Evolutionary conservation across 2,329 filamentous ascomycete genomes (phyloP).

Genomic region (Penicillium sp.): DNA sequence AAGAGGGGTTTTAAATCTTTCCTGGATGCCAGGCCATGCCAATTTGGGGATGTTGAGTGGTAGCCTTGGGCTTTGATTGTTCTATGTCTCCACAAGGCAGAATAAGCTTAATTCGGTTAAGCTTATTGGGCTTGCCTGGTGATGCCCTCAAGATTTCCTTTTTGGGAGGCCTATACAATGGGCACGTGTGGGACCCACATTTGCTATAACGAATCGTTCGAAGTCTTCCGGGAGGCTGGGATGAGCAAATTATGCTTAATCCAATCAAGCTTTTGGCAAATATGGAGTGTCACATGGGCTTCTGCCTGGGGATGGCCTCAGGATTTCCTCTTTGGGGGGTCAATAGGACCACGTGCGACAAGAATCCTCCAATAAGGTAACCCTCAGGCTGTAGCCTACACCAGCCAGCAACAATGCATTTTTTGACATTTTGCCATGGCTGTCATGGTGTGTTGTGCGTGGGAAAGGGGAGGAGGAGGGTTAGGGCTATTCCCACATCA

Average conservation of each 20-base stretch:
- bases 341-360: background rate
- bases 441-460: too few relatives aligned
- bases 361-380: background rate
- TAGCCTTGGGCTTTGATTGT: background rate
- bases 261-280: background rate
- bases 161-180: background rate
- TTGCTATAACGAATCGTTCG: too few relatives aligned
- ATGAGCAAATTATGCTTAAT: conserved; percentile 1
- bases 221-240: background rate
- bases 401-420: background rate
- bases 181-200: too few relatives aligned
- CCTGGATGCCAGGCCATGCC: background rate
- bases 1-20: background rate
- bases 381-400: background rate
- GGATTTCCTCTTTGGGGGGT: background rate
- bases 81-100: background rate
- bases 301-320: background rate
- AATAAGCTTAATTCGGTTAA: background rate
- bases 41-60: background rate
- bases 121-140: background rate
- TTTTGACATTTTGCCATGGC: background rate
- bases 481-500: background rate
- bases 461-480: background rate
- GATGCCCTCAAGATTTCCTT: background rate
- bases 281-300: background rate